phyloP scores from a whole-genome alignment of 345 rosid genomes.

The Noccaea caerulescens region DNA sequence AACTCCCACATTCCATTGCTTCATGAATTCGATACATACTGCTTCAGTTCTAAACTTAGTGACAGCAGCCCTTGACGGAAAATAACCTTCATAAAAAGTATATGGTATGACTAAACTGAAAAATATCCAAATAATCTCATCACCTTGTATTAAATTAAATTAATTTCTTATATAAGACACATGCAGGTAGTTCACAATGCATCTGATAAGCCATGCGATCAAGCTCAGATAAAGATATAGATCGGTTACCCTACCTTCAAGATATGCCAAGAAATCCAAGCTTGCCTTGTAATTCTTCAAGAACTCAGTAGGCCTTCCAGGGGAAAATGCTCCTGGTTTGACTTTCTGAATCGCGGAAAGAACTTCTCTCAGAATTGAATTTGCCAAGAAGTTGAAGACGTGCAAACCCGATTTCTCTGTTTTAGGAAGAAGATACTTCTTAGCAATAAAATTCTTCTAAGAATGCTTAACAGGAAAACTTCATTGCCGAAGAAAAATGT shows the following conservation, averaged over 20 bases:
- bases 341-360: conserved; percentile 81
- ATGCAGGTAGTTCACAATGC: conserved; percentile 23
- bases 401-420: conserved; percentile 96
- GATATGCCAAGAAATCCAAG: conserved; percentile 78
- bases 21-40: conserved; percentile 76
- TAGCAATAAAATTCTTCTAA: not conserved
- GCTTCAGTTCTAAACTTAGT: conserved; percentile 81
- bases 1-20: conserved; percentile 96
- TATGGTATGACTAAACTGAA: conserved; percentile 31
- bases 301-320: conserved; percentile 96
- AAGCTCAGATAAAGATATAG: conserved; percentile 21
- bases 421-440: conserved; percentile 17
- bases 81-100: conserved; percentile 82
- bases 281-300: conserved; percentile 90
- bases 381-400: conserved; percentile 91
- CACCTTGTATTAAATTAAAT: not conserved
- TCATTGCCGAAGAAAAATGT: conserved; percentile 2
- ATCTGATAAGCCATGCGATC: conserved; percentile 31
- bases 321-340: conserved; percentile 97
- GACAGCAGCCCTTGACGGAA: conserved; percentile 95
- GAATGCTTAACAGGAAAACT: not conserved
- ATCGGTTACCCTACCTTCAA: conserved; percentile 76
- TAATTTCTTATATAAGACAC: conserved; percentile 1
- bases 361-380: conserved; percentile 95
- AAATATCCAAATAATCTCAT: conserved; percentile 4